phyloP scores from a whole-genome alignment of 768 basidiomycete genomes.

The Clitopilus passeckerianus region DNA sequence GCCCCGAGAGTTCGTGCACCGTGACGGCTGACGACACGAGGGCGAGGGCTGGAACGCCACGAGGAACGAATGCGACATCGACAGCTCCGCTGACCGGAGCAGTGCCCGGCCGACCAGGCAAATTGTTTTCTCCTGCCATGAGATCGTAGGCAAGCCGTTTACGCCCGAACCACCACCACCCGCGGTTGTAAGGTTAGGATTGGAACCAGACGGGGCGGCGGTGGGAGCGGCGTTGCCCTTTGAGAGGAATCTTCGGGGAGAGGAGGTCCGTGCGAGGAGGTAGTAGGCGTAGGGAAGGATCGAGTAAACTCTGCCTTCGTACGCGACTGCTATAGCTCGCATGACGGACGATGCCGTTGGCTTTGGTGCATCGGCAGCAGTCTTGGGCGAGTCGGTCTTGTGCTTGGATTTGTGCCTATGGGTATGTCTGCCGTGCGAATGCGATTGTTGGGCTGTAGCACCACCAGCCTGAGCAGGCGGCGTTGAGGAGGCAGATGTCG shows the following conservation, averaged over 20 bases:
- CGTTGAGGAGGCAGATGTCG: neutral
- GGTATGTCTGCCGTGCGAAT: conserved; percentile 1
- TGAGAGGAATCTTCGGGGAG: conserved; percentile 30
- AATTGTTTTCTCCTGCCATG: conserved; percentile 33
- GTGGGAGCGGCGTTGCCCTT: conserved; percentile 21
- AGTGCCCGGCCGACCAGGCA: conserved; percentile 36
- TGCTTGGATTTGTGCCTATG: conserved; percentile 4
- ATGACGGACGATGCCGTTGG: conserved; percentile 36
- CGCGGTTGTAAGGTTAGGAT: neutral
- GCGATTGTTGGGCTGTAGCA: neutral
- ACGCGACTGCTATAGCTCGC: conserved; percentile 39
- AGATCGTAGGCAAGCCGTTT: conserved; percentile 12
- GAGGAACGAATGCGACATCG: conserved; percentile 35
- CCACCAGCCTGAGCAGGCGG: neutral
- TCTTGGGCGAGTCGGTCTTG: neutral
- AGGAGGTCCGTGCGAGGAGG: conserved; percentile 36
- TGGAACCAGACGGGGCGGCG: neutral
- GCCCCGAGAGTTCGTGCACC: conserved; percentile 28
- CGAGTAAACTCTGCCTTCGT: conserved; percentile 29
- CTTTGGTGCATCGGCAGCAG: conserved; percentile 9
- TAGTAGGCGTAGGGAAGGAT: conserved; percentile 47
- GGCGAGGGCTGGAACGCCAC: conserved; percentile 31
- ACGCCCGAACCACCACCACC: neutral
- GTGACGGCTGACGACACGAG: conserved; percentile 18
- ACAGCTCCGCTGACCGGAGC: conserved; percentile 34